Percentiles rank a stretch among this genome's conserved stretches.
Evolutionary conservation across 2,329 filamentous ascomycete species (phyloP).

Genomic region (Venturiaceae sp.): DNA sequence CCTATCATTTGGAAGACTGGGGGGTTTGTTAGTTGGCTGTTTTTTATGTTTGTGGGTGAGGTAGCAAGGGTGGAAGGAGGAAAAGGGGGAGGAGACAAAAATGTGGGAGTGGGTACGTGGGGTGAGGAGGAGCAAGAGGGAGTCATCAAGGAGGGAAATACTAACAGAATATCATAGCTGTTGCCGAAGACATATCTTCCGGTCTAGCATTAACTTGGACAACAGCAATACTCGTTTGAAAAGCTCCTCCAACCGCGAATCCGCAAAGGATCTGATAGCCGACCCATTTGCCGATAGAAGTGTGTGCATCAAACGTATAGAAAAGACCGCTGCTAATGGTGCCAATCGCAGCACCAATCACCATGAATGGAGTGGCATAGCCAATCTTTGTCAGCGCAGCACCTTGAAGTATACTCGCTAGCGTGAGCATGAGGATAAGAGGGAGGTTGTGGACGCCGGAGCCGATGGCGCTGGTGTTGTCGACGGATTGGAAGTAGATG

Average conservation of each 20-base stretch:
- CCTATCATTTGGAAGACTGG: conserved; percentile 3
- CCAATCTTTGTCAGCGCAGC: conserved; percentile 18
- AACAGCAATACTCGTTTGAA: conserved; percentile 30
- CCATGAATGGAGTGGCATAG: conserved; percentile 22
- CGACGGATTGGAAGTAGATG: conserved; percentile 38
- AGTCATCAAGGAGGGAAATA: neutral
- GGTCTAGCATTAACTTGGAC: conserved; percentile 20
- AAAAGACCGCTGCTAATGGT: conserved; percentile 32
- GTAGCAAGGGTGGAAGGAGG: no score
- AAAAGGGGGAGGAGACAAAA: no score
- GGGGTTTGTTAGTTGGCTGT: no score
- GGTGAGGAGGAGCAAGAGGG: neutral
- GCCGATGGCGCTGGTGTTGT: conserved; percentile 20
- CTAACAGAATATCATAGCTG: conserved; percentile 15
- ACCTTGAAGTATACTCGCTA: conserved; percentile 16
- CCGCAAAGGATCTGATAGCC: conserved; percentile 38
- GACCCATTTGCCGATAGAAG: conserved; percentile 32
- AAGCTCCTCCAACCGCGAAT: conserved; percentile 29
- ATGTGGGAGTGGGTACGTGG: neutral
- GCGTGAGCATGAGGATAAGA: conserved; percentile 25
- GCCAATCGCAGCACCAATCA: conserved; percentile 18
- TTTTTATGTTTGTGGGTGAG: neutral
- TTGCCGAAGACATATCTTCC: conserved; percentile 15
- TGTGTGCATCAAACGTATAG: conserved; percentile 27
- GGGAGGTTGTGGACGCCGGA: conserved; percentile 34